These are phyloP conservation scores for Coemansia sp. DNA, from an alignment of 192 early-diverging fungal genomes.

Conservation along the genomic window DNA sequence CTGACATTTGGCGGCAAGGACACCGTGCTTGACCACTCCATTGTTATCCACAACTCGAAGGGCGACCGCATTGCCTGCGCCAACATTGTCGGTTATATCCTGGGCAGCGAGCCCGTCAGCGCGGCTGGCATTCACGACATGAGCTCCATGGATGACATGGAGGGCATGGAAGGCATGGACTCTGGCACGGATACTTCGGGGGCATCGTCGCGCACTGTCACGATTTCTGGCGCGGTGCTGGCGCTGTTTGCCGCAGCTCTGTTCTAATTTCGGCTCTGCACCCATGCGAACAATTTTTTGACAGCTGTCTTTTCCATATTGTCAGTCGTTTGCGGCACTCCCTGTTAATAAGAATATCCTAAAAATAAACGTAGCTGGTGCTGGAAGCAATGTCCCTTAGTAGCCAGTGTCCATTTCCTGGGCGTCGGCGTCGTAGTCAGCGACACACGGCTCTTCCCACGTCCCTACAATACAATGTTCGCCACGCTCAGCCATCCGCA, in stretches of 20 bases:
- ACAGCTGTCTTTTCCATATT: no score
- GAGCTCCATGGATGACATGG: background rate
- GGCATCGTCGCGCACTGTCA: background rate
- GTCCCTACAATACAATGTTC: conserved; percentile 5
- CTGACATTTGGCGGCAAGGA: conserved; percentile 45
- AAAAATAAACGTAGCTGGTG: background rate
- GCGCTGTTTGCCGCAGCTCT: background rate
- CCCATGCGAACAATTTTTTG: background rate
- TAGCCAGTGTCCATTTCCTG: conserved; percentile 25
- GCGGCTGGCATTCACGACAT: background rate
- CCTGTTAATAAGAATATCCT: no score
- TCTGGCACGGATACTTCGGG: background rate
- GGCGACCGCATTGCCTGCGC: conserved; percentile 55
- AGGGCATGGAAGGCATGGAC: background rate
- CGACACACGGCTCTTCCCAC: conserved; percentile 34
- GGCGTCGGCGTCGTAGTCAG: conserved; percentile 27
- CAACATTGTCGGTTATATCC: conserved; percentile 47
- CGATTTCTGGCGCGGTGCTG: background rate
- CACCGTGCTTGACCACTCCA: conserved; percentile 53
- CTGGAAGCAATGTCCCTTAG: background rate
- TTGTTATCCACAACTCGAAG: conserved; percentile 56
- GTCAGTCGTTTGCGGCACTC: no score
- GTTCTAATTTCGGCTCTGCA: conserved; percentile 1
- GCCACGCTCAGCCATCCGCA: background rate
- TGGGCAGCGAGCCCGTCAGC: conserved; percentile 7